Percentiles rank a stretch among this genome's conserved stretches.
Evolutionary conservation across 768 basidiomycete genomes (phyloP).

Genomic region (Megacollybia marginata): DNA sequence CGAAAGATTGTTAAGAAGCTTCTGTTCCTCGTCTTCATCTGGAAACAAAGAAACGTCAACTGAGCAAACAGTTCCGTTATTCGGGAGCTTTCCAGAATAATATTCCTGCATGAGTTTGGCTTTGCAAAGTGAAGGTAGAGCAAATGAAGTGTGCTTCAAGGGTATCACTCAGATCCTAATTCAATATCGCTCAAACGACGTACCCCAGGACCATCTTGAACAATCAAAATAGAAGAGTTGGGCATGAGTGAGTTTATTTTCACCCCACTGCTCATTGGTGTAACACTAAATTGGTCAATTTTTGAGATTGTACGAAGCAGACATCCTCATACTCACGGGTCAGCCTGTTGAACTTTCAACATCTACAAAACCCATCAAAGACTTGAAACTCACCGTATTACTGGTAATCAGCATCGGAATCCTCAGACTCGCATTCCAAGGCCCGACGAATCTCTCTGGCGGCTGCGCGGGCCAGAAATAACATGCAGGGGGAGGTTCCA

Average conservation of each 20-base stretch:
- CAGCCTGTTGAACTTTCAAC: neutral
- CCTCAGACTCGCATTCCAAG: slow-evolving; percentile 20
- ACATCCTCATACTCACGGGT: slow-evolving; percentile 1
- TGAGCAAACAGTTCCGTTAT: slow-evolving; percentile 7
- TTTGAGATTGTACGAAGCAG: neutral
- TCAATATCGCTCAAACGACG: neutral
- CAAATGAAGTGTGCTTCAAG: slow-evolving; percentile 4
- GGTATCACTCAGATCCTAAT: neutral
- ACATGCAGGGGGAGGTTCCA: slow-evolving; percentile 17
- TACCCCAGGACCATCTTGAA: slow-evolving; percentile 16
- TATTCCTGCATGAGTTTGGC: slow-evolving; percentile 3
- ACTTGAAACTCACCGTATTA: slow-evolving; percentile 16
- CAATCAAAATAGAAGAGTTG: slow-evolving; percentile 13
- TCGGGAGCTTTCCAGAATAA: slow-evolving; percentile 6
- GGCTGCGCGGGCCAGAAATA: slow-evolving; percentile 16
- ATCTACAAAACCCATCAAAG: neutral
- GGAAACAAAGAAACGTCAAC: slow-evolving; percentile 8
- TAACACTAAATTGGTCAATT: slow-evolving; percentile 8
- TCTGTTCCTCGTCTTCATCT: neutral
- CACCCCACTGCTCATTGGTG: slow-evolving; percentile 14
- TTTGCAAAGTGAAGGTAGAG: slow-evolving; percentile 6
- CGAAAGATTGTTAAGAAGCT: neutral
- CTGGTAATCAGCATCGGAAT: slow-evolving; percentile 20
- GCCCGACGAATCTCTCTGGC: slow-evolving; percentile 17
- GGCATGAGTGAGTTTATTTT: slow-evolving; percentile 16